Evolutionary conservation across 306 rosid species (phyloP), one percentile per base, ranked within the genome.

Genomic region (Crataegus laevigata): DNA sequence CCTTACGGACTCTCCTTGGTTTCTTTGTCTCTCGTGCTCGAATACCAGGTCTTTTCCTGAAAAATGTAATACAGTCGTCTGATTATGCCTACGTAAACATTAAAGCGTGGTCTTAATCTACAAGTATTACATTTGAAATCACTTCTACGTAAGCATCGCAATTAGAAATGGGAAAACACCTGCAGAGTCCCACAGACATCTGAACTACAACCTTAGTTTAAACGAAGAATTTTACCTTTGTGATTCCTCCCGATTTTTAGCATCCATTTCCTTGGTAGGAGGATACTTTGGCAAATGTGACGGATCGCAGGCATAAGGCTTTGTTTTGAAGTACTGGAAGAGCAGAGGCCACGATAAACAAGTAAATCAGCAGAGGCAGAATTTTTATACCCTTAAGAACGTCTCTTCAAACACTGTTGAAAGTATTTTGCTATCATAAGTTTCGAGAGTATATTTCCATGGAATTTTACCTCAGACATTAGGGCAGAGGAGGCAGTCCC

Each of bases 211-310:
- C 68, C 70, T 43, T 60, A 51, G 76, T 34, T 28, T 11, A 50
- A 54, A 67, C 25, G 40, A 59, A 38, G 69, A 69, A 10, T 74
- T 11, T 38, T 68, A 96, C 99, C 90, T 85, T 55, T 82, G 78
- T n/a, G 78, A 76, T 9, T 90, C 96, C 28, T 92, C 96, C 6
- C 82, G 86, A 62, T 0, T 54, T 77, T 92, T 96, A 43, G 96
- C 98, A 87, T 96, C 99, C 78, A 96, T 89, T 87, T 96, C 99
- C 82, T 96, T 96, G 84, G 89, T 88, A 19, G 99, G 98, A 74
- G 96, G 79, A 84, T 96, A 96, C 78, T 85, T 96, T 21, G 99
- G 99, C 65, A 96, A 73, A 76, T 61, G 86, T 78, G 98, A 84
- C 11, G 99, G 97, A 54, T 77, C 97, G 64, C 99, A 96, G 21